Percentiles rank a stretch among this genome's conserved stretches.
Evolutionary conservation across 768 basidiomycete genomes (phyloP).

Genomic region (Butyriboletus loyo): DNA sequence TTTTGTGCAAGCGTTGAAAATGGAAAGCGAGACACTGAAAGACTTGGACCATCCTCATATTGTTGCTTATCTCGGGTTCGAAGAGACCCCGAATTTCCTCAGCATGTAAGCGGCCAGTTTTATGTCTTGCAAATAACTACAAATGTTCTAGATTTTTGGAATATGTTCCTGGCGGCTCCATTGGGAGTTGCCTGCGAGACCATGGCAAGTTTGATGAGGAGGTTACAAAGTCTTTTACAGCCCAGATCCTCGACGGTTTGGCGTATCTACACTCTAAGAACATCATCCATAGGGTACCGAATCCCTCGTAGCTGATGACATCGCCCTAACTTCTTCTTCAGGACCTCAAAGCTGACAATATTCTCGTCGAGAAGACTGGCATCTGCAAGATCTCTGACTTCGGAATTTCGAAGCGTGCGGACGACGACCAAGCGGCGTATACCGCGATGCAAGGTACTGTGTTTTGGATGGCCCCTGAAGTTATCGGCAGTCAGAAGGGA

Average conservation of each 20-base stretch:
- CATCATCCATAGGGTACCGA: conserved; percentile 84
- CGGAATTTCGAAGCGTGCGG: conserved; percentile 95
- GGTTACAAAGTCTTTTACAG: conserved; percentile 89
- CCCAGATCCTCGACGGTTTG: conserved; percentile 87
- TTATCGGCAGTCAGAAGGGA: conserved; percentile 74
- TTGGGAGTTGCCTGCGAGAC: conserved; percentile 85
- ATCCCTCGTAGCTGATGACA: not conserved
- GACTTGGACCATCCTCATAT: conserved; percentile 97
- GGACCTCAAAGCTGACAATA: conserved; percentile 98
- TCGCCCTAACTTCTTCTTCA: conserved; percentile 29
- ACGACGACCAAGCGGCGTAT: conserved; percentile 77
- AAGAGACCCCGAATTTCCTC: conserved; percentile 81
- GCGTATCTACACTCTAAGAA: conserved; percentile 90
- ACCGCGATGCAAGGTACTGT: conserved; percentile 98
- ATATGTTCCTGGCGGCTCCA: conserved; percentile 97
- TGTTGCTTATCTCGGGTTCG: conserved; percentile 94
- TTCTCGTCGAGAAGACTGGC: conserved; percentile 89
- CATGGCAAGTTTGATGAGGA: conserved; percentile 92
- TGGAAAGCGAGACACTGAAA: conserved; percentile 94
- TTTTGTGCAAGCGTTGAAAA: conserved; percentile 88
- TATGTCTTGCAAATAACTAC: not conserved
- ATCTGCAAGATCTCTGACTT: conserved; percentile 98
- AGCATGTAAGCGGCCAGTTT: conserved; percentile 71
- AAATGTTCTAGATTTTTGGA: conserved; percentile 78
- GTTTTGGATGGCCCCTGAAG: conserved; percentile 99